Conservation (phyloP, 805 yeast genomes). For the Cyberlindnera mycetangii region DNA sequence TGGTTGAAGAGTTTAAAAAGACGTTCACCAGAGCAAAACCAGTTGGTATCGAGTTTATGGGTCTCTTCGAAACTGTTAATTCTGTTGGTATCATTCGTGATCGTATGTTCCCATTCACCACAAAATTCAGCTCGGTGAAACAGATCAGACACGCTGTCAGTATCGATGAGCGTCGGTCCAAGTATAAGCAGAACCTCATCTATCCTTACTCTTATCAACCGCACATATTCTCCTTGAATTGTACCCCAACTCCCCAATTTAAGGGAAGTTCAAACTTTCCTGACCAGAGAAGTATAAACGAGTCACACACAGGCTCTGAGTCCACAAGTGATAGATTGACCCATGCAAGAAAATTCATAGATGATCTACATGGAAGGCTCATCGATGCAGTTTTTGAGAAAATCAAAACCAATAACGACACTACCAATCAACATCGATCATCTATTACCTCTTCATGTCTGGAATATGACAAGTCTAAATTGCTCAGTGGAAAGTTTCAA, state of each 20-base stretch:
- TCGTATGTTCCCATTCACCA: slow-evolving; percentile 55
- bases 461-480: slow-evolving; percentile 26
- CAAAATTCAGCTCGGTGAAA: slow-evolving; percentile 46
- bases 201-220: slow-evolving; percentile 41
- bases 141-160: slow-evolving; percentile 68
- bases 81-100: slow-evolving; percentile 62
- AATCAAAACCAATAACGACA: neutral
- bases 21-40: slow-evolving; percentile 46
- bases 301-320: neutral
- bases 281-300: neutral
- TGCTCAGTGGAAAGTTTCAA: slow-evolving; percentile 34
- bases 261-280: neutral
- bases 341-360: slow-evolving; percentile 18
- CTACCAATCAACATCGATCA: neutral
- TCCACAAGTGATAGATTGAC: neutral
- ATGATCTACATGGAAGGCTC: slow-evolving; percentile 16
- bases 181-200: slow-evolving; percentile 56
- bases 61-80: slow-evolving; percentile 67
- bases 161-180: slow-evolving; percentile 63
- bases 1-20: slow-evolving; percentile 50
- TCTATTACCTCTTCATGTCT: slow-evolving; percentile 7
- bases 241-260: slow-evolving; percentile 6
- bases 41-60: slow-evolving; percentile 54
- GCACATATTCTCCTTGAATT: slow-evolving; percentile 23
- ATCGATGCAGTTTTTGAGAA: neutral